These are phyloP conservation scores for Epichloe aotearoae DNA, from an alignment of 2,329 filamentous ascomycete species.

Conservation along the genomic window DNA sequence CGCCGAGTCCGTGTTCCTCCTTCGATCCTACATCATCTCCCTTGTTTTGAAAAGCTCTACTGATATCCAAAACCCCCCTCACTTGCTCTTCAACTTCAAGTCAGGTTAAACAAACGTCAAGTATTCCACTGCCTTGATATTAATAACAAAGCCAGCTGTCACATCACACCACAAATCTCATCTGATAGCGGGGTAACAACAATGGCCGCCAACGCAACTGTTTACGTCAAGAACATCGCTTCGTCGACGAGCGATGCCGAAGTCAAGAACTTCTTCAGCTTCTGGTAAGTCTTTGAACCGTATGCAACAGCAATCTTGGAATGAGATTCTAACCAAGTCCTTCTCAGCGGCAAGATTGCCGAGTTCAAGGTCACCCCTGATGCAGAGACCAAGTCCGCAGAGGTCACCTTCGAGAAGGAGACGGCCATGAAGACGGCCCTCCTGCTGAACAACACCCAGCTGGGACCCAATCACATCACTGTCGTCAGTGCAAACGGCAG, in stretches of 20 bases:
- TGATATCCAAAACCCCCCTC: no score
- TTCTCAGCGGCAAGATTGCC: slow-evolving; percentile 76
- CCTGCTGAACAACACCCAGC: slow-evolving; percentile 91
- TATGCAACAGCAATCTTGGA: neutral
- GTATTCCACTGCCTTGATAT: neutral
- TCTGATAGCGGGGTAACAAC: slow-evolving; percentile 2
- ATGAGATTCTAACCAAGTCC: neutral
- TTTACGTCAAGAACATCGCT: slow-evolving; percentile 85
- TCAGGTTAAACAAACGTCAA: neutral
- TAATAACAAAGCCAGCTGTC: neutral
- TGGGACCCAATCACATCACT: slow-evolving; percentile 73
- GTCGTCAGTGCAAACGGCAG: slow-evolving; percentile 56
- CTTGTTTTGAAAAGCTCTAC: no score
- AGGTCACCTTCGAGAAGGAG: slow-evolving; percentile 94
- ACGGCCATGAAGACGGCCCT: slow-evolving; percentile 94
- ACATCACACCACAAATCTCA: neutral
- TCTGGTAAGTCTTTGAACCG: slow-evolving; percentile 47
- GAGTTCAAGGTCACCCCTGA: slow-evolving; percentile 60
- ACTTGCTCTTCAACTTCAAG: no score
- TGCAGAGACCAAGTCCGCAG: slow-evolving; percentile 64
- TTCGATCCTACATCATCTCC: no score
- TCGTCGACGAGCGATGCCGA: slow-evolving; percentile 74
- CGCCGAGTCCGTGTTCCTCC: no score
- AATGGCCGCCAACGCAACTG: slow-evolving; percentile 19
- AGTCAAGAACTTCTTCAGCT: slow-evolving; percentile 94